A percentile compares a stretch with the other conserved stretches of the same genome.
Evolutionary conservation across 2,329 filamentous ascomycete species (phyloP).

Genomic region (Ophiosphaerella korrae): DNA sequence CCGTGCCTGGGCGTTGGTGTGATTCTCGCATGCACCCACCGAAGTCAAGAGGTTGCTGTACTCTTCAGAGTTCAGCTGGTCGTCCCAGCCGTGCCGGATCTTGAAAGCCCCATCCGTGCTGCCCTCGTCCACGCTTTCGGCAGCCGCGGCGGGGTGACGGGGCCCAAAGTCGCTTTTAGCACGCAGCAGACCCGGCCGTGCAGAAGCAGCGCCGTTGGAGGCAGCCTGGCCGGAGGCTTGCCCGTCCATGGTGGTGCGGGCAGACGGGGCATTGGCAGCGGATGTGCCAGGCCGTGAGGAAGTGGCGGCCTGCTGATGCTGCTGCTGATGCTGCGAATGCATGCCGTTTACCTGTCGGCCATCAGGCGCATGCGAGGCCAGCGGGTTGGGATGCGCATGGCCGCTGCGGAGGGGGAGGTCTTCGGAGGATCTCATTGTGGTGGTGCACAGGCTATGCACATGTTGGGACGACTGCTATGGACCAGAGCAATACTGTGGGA

Average conservation of each 20-base stretch:
- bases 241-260: constrained; percentile 28
- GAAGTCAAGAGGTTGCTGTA: constrained; percentile 84
- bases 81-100: constrained; percentile 86
- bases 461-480: constrained; percentile 28
- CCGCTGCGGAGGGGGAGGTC: constrained; percentile 30
- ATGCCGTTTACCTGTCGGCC: constrained; percentile 25
- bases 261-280: constrained; percentile 18
- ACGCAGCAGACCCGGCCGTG: constrained; percentile 52
- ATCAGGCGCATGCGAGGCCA: constrained; percentile 33
- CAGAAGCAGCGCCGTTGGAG: constrained; percentile 54
- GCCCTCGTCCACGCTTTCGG: constrained; percentile 44
- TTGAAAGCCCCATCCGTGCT: constrained; percentile 59
- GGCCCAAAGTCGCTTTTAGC: constrained; percentile 67
- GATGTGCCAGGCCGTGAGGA: constrained; percentile 36
- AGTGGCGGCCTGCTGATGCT: constrained; percentile 15
- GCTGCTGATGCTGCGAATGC: constrained; percentile 15
- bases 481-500: not conserved
- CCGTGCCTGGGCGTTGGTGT: not conserved
- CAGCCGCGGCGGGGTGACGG: constrained; percentile 30
- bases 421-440: constrained; percentile 39
- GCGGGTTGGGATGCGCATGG: constrained; percentile 31
- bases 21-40: constrained; percentile 56
- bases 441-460: constrained; percentile 35
- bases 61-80: constrained; percentile 88
- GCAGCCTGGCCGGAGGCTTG: constrained; percentile 55